A percentile compares a stretch with the other conserved stretches of the same genome.
These are phyloP conservation scores for Suhomyces emberorum DNA, from an alignment of 805 yeast species.

Conservation along the genomic window DNA sequence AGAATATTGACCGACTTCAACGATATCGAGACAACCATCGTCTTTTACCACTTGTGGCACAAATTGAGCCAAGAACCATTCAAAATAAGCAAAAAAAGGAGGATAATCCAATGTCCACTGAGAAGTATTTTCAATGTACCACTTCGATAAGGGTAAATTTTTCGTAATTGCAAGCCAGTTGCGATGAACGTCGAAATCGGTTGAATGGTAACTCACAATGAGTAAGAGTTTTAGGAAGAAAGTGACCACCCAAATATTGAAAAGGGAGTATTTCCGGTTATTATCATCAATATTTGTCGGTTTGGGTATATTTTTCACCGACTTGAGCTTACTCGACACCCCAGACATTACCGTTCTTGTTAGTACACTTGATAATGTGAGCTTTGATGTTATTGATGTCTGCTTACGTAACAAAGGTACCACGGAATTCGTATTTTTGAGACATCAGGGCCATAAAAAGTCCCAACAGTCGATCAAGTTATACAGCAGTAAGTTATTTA, in stretches of 20 bases:
- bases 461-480: too few species aligned
- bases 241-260: conserved; percentile 36
- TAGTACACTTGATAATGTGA: too few species aligned
- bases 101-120: conserved; percentile 98
- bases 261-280: conserved; percentile 30
- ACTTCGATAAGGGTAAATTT: conserved; percentile 64
- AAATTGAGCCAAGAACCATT: conserved; percentile 69
- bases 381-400: too few species aligned
- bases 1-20: conserved; percentile 63
- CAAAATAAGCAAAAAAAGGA: conserved; percentile 96
- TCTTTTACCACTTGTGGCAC: conserved; percentile 59
- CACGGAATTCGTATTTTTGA: too few species aligned
- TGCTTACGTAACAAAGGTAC: too few species aligned
- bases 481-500: too few species aligned
- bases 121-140: conserved; percentile 78
- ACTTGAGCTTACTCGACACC: too few species aligned
- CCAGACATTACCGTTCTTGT: too few species aligned
- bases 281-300: too few species aligned
- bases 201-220: conserved; percentile 74
- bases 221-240: conserved; percentile 34
- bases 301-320: too few species aligned
- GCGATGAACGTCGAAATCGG: conserved; percentile 96
- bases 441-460: too few species aligned
- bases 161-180: conserved; percentile 94
- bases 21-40: conserved; percentile 79